Evolutionary conservation across 805 yeast genomes (phyloP).

Genomic region (Kodamaea neixiangensis): DNA sequence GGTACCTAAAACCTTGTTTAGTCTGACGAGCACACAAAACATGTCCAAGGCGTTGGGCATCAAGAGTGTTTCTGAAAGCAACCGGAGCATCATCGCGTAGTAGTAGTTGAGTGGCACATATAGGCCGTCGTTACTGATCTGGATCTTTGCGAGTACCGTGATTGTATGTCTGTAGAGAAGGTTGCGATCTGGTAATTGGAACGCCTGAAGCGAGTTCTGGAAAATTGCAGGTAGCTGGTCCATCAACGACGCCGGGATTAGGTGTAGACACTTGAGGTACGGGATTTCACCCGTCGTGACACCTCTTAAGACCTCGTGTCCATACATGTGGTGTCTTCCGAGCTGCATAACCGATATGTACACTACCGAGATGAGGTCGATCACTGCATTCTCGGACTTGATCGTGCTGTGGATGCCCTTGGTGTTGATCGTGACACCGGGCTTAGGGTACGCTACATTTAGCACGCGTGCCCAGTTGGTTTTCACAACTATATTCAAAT

Average conservation of each 20-base stretch:
- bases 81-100: slow-evolving; percentile 41
- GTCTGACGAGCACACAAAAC: slow-evolving; percentile 32
- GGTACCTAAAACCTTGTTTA: background rate
- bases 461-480: slow-evolving; percentile 34
- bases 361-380: slow-evolving; percentile 40
- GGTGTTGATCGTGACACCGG: background rate
- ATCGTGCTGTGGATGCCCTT: background rate
- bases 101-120: slow-evolving; percentile 25
- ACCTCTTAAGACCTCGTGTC: slow-evolving; percentile 48
- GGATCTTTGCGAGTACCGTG: slow-evolving; percentile 13
- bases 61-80: slow-evolving; percentile 44
- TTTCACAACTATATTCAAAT: slow-evolving; percentile 27
- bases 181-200: slow-evolving; percentile 38
- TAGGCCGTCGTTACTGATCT: background rate
- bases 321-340: slow-evolving; percentile 49
- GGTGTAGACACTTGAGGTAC: slow-evolving; percentile 40
- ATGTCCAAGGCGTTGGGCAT: slow-evolving; percentile 53
- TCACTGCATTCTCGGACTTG: slow-evolving; percentile 8
- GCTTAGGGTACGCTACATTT: slow-evolving; percentile 1
- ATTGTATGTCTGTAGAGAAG: slow-evolving; percentile 31
- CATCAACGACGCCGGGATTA: slow-evolving; percentile 41
- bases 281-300: slow-evolving; percentile 50
- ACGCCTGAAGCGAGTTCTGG: slow-evolving; percentile 40
- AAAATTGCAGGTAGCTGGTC: slow-evolving; percentile 41
- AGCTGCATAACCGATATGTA: slow-evolving; percentile 54